phyloP scores from a whole-genome alignment of 257 asterid genomes.

The Lithospermum erythrorhizon region DNA sequence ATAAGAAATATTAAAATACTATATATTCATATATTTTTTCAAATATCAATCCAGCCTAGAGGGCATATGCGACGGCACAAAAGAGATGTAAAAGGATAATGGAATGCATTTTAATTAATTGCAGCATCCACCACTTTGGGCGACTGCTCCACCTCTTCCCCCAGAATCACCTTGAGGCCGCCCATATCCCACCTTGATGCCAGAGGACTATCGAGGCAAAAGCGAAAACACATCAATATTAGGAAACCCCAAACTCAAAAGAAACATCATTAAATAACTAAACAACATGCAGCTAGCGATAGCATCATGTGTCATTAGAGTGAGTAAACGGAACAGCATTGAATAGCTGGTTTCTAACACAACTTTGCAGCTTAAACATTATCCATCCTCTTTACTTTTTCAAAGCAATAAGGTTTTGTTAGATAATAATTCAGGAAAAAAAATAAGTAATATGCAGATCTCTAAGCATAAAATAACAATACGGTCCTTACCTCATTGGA shows the following conservation, averaged over 20 bases:
- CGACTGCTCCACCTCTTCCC: constrained; percentile 50
- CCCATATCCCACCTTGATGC: constrained; percentile 68
- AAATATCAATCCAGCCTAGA: background rate
- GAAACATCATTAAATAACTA: background rate
- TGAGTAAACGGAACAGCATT: too few species aligned
- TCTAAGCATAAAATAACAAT: background rate
- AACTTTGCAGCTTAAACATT: background rate
- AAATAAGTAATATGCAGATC: background rate
- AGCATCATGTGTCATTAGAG: background rate
- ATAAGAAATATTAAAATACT: too few species aligned
- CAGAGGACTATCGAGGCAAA: constrained; percentile 46
- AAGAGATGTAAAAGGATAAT: background rate
- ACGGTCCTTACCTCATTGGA: constrained; percentile 30
- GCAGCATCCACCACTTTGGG: constrained; percentile 64
- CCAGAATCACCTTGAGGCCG: constrained; percentile 48
- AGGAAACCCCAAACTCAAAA: background rate
- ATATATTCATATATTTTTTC: too few species aligned
- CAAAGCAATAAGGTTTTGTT: background rate
- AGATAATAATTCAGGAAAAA: background rate
- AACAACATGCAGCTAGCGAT: background rate
- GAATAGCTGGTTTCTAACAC: background rate
- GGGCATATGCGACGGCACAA: background rate
- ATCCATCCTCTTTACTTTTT: background rate
- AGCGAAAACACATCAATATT: background rate
- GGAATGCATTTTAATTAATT: constrained; percentile 18